Percentiles rank a stretch among this genome's conserved stretches.
These are phyloP conservation scores for Aspergillus carbonarius DNA, from an alignment of 2,329 filamentous ascomycete genomes.

Conservation along the genomic window DNA sequence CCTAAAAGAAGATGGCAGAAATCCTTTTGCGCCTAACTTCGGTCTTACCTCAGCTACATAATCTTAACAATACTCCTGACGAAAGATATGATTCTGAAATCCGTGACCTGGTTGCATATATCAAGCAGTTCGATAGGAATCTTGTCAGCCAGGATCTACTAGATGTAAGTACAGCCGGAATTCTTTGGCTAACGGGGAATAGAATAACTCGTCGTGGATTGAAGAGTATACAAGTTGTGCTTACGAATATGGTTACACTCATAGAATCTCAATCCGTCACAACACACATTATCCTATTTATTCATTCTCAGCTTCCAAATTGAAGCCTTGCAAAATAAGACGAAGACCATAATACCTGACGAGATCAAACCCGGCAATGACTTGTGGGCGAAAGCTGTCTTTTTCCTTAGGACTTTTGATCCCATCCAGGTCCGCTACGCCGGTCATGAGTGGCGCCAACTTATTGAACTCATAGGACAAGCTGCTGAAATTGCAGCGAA, in stretches of 20 bases:
- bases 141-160: constrained; percentile 35
- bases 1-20: constrained; percentile 24
- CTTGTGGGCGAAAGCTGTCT: constrained; percentile 52
- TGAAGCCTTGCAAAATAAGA: constrained; percentile 35
- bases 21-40: constrained; percentile 38
- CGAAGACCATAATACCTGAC: constrained; percentile 36
- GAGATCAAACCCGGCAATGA: constrained; percentile 44
- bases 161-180: constrained; percentile 27
- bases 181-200: background rate
- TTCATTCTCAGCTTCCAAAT: constrained; percentile 54
- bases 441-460: constrained; percentile 38
- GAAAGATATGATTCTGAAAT: constrained; percentile 47
- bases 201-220: background rate
- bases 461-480: constrained; percentile 34
- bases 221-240: background rate
- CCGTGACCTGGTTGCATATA: constrained; percentile 35
- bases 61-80: constrained; percentile 34
- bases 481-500: constrained; percentile 33
- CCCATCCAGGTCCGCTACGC: constrained; percentile 46
- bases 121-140: constrained; percentile 39
- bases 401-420: constrained; percentile 56
- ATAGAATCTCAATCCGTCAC: constrained; percentile 52
- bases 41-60: constrained; percentile 41
- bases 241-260: constrained; percentile 7
- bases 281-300: constrained; percentile 61